These are phyloP conservation scores for Persicaria tinctoria DNA, from an alignment of 148 eudicot species.

Conservation along the genomic window DNA sequence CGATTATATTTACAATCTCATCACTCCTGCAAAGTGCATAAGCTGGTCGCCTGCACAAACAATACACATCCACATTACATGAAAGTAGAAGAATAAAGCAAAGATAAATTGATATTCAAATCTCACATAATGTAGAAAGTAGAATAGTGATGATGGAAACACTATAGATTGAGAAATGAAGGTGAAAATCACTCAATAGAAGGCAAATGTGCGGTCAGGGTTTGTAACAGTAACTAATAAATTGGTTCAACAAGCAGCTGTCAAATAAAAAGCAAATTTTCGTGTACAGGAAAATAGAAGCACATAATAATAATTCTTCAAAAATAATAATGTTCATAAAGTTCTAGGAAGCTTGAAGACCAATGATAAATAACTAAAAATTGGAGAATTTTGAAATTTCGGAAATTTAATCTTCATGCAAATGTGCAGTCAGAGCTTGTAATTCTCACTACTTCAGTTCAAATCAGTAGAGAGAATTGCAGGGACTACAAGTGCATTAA, in stretches of 20 bases:
- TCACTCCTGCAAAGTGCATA: constrained; percentile 64
- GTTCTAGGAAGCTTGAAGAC: background rate
- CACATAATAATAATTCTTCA: background rate
- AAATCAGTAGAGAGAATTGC: background rate
- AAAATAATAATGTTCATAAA: background rate
- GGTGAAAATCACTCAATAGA: background rate
- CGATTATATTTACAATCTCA: constrained; percentile 34
- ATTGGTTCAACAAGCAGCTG: no score
- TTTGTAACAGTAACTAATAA: background rate
- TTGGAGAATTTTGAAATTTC: background rate
- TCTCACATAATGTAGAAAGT: background rate
- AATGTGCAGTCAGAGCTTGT: background rate
- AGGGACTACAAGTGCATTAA: background rate
- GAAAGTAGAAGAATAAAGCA: background rate
- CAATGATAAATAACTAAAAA: no score
- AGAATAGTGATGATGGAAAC: background rate
- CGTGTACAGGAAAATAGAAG: background rate
- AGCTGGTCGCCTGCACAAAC: constrained; percentile 58
- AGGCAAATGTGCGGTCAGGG: background rate
- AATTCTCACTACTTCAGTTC: no score
- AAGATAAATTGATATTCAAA: background rate
- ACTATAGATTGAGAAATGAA: background rate
- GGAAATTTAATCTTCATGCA: background rate
- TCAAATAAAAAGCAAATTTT: background rate
- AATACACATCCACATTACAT: background rate